Evolutionary conservation across 1,139 yeast genomes (phyloP), one percentile per base, ranked within the genome.

Genomic region (Protomyces inouyei): DNA sequence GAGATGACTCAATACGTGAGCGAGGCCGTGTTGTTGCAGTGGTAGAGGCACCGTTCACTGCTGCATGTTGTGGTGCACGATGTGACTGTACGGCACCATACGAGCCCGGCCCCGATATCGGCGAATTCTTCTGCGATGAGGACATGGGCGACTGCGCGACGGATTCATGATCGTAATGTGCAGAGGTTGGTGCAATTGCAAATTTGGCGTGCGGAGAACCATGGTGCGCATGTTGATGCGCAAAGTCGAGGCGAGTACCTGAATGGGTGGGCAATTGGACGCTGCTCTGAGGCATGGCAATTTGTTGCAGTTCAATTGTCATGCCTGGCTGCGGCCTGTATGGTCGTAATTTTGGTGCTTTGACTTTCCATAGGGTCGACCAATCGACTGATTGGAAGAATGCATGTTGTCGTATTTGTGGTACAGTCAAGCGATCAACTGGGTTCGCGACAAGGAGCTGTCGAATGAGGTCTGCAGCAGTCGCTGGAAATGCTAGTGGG

Each of bases 401-500:
- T 65, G 80, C 82, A 74, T 92, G 96, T 12, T 76, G 74, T 79
- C 89, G 86, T 57, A 93, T 84, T 68, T 84, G 85, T 3, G 76
- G 76, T 35, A 91, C 77, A 0, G 86, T 79, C 36, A 87, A 80
- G 71, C 98, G 79, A 53, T 83, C 80, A 35, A 79, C 78, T 0
- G 97, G 95, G 69, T 89, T 77, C 52, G 82, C 76, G 0, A 86
- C 80, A 65, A 95, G 78, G 3, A 90, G 81, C 66, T 82, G 79
- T 72, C 88, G 88, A 40, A 91, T 84, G 61, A 92, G 78, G 69
- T 85, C 88, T 56, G 88, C 79, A 0, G 89, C 83, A 3, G 89
- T 82, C 68, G 84, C 77, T 4, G 96, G 95, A 69, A 85, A 83
- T 1, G 88, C 88, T 0, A 92, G 88, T 21, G 91, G 86, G 72